phyloP scores from a whole-genome alignment of 2,329 filamentous ascomycete species.

The Colletotrichum somersetense region DNA sequence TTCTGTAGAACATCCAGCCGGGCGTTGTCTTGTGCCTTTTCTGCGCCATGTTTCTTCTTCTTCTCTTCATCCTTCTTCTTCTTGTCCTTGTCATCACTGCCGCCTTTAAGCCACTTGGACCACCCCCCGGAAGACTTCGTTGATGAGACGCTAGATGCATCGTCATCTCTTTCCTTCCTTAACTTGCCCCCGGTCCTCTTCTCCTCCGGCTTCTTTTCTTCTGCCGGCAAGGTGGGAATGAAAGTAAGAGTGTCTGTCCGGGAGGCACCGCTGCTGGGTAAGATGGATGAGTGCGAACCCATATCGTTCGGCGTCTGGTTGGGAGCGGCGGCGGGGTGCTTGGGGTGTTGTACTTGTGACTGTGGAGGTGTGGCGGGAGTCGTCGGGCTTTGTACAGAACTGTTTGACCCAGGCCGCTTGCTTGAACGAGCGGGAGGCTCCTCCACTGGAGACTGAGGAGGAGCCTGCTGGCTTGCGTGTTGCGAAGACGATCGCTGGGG shows the following conservation, averaged over 20 bases:
- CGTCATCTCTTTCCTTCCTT: conserved; percentile 78
- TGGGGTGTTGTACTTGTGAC: conserved; percentile 40
- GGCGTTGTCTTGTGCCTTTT: conserved; percentile 80
- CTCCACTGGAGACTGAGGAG: conserved; percentile 46
- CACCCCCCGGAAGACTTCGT: conserved; percentile 80
- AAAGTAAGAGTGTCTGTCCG: conserved; percentile 84
- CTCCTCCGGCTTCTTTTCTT: conserved; percentile 81
- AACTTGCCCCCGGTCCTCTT: conserved; percentile 59
- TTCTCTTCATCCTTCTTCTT: conserved; percentile 75
- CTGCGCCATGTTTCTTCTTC: conserved; percentile 69
- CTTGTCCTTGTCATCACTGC: conserved; percentile 77
- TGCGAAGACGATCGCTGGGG: conserved; percentile 63
- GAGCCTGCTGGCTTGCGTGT: conserved; percentile 41
- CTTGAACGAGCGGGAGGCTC: conserved; percentile 63
- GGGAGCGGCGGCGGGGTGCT: conserved; percentile 43
- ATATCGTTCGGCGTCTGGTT: conserved; percentile 71
- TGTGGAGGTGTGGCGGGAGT: conserved; percentile 31
- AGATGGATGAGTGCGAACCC: conserved; percentile 72
- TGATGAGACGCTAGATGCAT: conserved; percentile 67
- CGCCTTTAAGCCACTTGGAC: conserved; percentile 88
- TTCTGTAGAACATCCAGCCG: conserved; percentile 88
- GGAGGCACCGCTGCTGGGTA: conserved; percentile 75
- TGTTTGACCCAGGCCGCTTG: conserved; percentile 53
- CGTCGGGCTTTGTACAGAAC: conserved; percentile 33
- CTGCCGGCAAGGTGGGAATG: conserved; percentile 77